Evolutionary conservation across 225 moss, liverwort and hornwort species (phyloP), one percentile per base, ranked within the genome.

Genomic region (Bryoerythrophyllum caledonicum): DNA sequence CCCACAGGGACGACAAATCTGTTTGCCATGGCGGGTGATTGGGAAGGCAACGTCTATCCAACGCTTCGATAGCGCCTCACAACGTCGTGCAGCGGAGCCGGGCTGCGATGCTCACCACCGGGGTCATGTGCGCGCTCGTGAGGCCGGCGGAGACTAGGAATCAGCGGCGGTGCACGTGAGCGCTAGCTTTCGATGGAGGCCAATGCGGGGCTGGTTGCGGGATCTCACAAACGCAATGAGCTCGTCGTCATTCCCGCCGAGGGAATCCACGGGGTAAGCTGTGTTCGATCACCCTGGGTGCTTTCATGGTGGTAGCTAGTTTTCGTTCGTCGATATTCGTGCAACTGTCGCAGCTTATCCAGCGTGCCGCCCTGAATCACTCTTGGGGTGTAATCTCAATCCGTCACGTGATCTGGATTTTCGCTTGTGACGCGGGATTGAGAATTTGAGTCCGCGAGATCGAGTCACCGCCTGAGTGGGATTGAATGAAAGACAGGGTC

Each of bases 191-290:
- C 25, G 67, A 96, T 96, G 96, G 96, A 96, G 87, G 96, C 96
- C 24, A 93, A 93, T 86, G 96, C 91, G 60, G 96, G 96, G 61
- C 89, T 96, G 16, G 73, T 93, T 24, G 96, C 93, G 20, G 96
- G 96, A 83, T 96, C 96, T 1, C 96, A 96, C 83, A 93, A 96
- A 20, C 87, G 96, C 74, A 96, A 96, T 84, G 96, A 96, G 82
- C 89, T 96, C 7, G 96, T 96, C 41, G 93, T 96, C 81, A 96
- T 96, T 74, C 88, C 93, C 6, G 93, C 91, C 0, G 96, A 96
- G 65, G 77, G 85, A 71, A 93, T 82, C 76, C 85, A 96, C 76
- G 91, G 93, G 95, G 95, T 95, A 91, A 16, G 56, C 38, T 10
- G 0, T 49, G 48, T 5, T 19, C 43, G 16, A 9, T 24, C 48